Evolutionary conservation across 2,329 filamentous ascomycete genomes (phyloP).

Genomic region (Emmonsiellopsis sp.): DNA sequence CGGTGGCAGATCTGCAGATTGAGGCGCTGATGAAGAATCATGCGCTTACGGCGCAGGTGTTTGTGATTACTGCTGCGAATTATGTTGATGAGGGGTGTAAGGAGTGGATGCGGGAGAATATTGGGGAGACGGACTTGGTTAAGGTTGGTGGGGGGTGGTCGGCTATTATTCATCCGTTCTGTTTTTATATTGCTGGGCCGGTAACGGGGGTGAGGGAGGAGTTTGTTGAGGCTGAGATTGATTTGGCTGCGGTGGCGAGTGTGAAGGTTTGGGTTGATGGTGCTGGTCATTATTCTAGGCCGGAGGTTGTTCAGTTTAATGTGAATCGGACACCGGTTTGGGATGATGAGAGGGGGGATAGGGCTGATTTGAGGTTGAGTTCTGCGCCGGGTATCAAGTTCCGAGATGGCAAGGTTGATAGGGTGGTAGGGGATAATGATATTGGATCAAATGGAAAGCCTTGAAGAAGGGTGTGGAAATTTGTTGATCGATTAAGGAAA

Average conservation of each 20-base stretch:
- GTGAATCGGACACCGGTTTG: constrained; percentile 20
- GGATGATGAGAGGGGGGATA: constrained; percentile 18
- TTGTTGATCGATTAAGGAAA: too few relatives aligned
- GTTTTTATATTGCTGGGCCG: constrained; percentile 24
- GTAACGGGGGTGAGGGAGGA: constrained; percentile 24
- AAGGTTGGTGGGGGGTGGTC: constrained; percentile 28
- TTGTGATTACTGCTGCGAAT: constrained; percentile 33
- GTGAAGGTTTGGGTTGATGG: constrained; percentile 31
- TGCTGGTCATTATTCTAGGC: constrained; percentile 26
- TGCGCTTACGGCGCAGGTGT: constrained; percentile 36
- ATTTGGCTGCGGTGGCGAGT: constrained; percentile 20
- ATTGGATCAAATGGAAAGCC: too few relatives aligned
- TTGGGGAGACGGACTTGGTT: constrained; percentile 24
- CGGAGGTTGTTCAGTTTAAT: constrained; percentile 25
- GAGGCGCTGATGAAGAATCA: constrained; percentile 40
- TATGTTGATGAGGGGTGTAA: constrained; percentile 35
- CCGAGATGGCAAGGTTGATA: too few relatives aligned
- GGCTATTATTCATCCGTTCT: constrained; percentile 26
- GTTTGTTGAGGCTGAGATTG: constrained; percentile 25
- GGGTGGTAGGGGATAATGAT: too few relatives aligned
- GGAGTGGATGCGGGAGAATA: constrained; percentile 29
- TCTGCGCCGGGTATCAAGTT: too few relatives aligned
- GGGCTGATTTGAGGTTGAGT: background rate
- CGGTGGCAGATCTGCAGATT: constrained; percentile 33
- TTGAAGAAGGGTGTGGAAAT: too few relatives aligned